Evolutionary conservation across 73 alveolate species (phyloP).

Genomic region (Paraurostyla sp.): DNA sequence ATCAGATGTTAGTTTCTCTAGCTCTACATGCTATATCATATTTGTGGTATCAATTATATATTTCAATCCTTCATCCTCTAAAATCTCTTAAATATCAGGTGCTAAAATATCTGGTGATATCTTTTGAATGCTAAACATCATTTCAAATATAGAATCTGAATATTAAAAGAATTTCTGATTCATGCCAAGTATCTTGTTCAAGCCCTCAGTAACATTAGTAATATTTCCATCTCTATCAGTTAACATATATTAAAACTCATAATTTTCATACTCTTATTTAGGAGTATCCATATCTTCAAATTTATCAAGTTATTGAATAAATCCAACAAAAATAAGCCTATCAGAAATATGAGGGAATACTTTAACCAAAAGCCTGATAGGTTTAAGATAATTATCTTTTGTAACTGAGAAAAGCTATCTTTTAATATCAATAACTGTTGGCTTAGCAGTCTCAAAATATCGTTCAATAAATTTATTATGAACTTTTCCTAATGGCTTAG

Average conservation of each 20-base stretch:
- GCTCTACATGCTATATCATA: conserved; percentile 27
- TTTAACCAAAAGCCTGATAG: conserved; percentile 50
- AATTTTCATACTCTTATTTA: not conserved
- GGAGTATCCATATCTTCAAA: conserved; percentile 18
- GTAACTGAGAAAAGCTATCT: conserved; percentile 20
- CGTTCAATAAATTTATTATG: conserved; percentile 55
- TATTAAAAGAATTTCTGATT: conserved; percentile 36
- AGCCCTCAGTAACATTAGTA: conserved; percentile 44
- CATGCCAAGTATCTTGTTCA: conserved; percentile 26
- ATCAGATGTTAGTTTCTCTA: conserved; percentile 14
- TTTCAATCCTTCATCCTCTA: conserved; percentile 32
- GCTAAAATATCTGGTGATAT: conserved; percentile 24
- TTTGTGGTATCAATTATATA: not conserved
- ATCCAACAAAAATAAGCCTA: conserved; percentile 51
- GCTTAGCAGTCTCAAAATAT: conserved; percentile 67
- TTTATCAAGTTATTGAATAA: conserved; percentile 19
- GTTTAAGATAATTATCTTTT: not conserved
- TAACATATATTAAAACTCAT: conserved; percentile 3
- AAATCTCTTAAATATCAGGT: not conserved
- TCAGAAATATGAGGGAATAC: conserved; percentile 28
- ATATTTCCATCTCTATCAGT: conserved; percentile 47
- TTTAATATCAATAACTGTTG: conserved; percentile 53
- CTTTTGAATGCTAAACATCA: conserved; percentile 25
- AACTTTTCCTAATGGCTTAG: conserved; percentile 33
- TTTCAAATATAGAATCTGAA: conserved; percentile 25